These are phyloP conservation scores for Solanum appendiculatum DNA, from an alignment of 257 asterid species.

Conservation along the genomic window DNA sequence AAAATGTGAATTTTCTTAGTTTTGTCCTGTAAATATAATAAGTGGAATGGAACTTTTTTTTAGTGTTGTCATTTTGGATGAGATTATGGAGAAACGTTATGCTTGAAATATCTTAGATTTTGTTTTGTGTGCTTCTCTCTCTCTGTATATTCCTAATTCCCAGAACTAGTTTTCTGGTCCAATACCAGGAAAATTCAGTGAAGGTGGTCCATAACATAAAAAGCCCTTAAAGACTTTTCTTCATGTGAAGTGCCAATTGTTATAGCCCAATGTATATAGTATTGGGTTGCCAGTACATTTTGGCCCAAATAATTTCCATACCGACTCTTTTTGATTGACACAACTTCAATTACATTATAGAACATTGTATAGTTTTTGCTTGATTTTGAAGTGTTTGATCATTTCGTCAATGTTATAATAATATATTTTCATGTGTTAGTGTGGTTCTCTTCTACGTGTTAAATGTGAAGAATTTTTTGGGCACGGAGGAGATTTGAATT, in stretches of 20 bases:
- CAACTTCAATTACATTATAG: neutral
- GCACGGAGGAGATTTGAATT: fast-evolving
- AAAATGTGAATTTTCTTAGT: neutral
- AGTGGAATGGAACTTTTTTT: neutral
- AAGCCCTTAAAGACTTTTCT: neutral
- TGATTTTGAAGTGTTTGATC: neutral
- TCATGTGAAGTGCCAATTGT: neutral
- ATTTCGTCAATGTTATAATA: no score
- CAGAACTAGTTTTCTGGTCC: neutral
- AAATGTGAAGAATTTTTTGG: no score
- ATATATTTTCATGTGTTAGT: neutral
- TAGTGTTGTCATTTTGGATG: neutral
- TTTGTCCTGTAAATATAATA: neutral
- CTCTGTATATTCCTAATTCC: no score
- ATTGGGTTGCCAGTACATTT: neutral
- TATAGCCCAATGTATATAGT: neutral
- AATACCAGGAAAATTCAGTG: neutral
- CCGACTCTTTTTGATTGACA: no score
- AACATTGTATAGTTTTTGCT: no score
- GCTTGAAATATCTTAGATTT: no score
- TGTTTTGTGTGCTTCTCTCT: neutral
- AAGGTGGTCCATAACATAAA: neutral
- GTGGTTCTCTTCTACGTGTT: neutral
- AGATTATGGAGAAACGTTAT: neutral
- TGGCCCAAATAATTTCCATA: neutral